Percentiles rank a stretch among this genome's conserved stretches.
These are phyloP conservation scores for Candolleomyces aberdarensis DNA, from an alignment of 768 basidiomycete genomes.

Conservation along the genomic window DNA sequence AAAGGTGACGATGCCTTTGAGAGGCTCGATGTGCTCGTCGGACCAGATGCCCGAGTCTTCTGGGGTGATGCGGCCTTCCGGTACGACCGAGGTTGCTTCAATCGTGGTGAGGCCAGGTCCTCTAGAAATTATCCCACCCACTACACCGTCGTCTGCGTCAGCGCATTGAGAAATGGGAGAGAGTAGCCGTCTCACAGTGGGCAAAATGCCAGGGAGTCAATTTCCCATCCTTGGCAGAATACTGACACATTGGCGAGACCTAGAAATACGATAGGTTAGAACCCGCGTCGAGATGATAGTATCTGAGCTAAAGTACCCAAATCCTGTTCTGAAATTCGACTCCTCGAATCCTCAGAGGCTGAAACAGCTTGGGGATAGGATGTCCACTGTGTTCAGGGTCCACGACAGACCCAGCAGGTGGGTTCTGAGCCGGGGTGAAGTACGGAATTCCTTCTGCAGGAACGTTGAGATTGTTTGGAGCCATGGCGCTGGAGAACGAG, in stretches of 20 bases:
- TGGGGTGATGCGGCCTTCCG: slow-evolving; percentile 64
- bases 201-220: slow-evolving; percentile 56
- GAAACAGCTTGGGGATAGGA: slow-evolving; percentile 39
- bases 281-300: not conserved
- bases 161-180: slow-evolving; percentile 15
- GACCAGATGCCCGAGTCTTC: slow-evolving; percentile 64
- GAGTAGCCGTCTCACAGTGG: slow-evolving; percentile 44
- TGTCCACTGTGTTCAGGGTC: slow-evolving; percentile 38
- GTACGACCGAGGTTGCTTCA: slow-evolving; percentile 65
- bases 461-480: slow-evolving; percentile 23
- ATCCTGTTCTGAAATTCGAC: slow-evolving; percentile 54
- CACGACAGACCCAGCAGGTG: slow-evolving; percentile 41
- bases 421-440: slow-evolving; percentile 45
- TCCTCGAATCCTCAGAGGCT: slow-evolving; percentile 52
- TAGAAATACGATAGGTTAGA: slow-evolving; percentile 9
- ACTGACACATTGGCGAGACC: slow-evolving; percentile 60
- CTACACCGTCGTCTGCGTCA: slow-evolving; percentile 22
- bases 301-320: slow-evolving; percentile 30
- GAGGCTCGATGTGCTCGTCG: slow-evolving; percentile 46
- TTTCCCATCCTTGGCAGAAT: slow-evolving; percentile 52
- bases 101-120: slow-evolving; percentile 56
- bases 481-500: not conserved
- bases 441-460: slow-evolving; percentile 41
- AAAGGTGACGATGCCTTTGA: slow-evolving; percentile 56
- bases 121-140: slow-evolving; percentile 51